A percentile compares a stretch with the other conserved stretches of the same genome.
Conservation (phyloP, 345 rosid species). For the Geranium rotundifolium region DNA sequence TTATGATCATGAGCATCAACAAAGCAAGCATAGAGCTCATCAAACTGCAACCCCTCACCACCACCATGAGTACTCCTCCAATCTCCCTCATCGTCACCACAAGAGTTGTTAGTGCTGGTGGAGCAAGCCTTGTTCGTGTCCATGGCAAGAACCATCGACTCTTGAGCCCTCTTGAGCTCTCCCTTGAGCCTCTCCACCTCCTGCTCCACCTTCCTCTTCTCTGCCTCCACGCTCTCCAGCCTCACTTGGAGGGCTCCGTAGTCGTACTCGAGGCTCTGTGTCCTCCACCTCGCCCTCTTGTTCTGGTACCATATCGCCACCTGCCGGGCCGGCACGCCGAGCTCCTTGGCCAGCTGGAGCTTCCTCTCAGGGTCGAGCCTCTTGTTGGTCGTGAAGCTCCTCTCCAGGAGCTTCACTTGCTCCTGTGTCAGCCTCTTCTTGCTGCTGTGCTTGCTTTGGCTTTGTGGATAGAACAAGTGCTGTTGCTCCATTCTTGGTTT, state of each 20-base stretch:
- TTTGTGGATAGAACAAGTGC: constrained; percentile 1
- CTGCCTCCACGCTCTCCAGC: constrained; percentile 43
- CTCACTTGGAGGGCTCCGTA: constrained; percentile 36
- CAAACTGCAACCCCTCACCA: constrained; percentile 34
- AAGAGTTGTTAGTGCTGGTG: not conserved
- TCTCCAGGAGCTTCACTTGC: constrained; percentile 63
- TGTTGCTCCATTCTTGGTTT: constrained; percentile 17
- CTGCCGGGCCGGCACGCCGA: constrained; percentile 66
- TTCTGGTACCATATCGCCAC: constrained; percentile 94
- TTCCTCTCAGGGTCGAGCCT: constrained; percentile 69
- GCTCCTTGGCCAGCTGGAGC: constrained; percentile 52
- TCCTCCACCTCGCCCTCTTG: constrained; percentile 84
- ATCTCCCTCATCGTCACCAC: not conserved
- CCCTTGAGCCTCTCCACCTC: constrained; percentile 52
- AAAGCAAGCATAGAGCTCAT: constrained; percentile 69
- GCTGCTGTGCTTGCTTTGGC: constrained; percentile 15
- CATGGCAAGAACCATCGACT: constrained; percentile 21
- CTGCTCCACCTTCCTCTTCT: constrained; percentile 49
- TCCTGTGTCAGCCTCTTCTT: constrained; percentile 54
- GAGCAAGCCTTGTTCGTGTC: constrained; percentile 11
- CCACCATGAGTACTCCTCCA: constrained; percentile 26
- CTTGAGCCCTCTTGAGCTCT: constrained; percentile 46
- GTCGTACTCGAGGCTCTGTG: constrained; percentile 66
- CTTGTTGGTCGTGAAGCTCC: constrained; percentile 50
- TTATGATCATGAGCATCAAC: too few relatives aligned